These are phyloP conservation scores for Termitomyces sp. DNA, from an alignment of 768 basidiomycete species.

Conservation along the genomic window DNA sequence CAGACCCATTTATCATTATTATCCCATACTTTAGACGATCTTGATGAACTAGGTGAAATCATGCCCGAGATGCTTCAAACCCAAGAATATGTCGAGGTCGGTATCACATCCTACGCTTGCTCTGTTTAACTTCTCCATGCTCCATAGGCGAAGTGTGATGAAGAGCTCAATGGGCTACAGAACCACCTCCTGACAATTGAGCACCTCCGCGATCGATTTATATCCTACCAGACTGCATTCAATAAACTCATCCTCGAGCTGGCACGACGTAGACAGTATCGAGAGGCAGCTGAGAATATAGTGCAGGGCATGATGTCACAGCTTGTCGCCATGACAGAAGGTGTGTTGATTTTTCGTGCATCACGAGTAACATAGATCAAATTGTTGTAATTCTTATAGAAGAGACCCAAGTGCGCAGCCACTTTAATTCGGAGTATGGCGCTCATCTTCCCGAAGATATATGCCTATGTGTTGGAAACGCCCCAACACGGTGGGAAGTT, in stretches of 20 bases:
- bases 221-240: conserved; percentile 70
- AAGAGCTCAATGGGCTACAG: conserved; percentile 53
- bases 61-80: conserved; percentile 74
- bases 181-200: conserved; percentile 60
- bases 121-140: background rate
- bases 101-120: conserved; percentile 2
- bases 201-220: conserved; percentile 62
- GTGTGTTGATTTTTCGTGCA: conserved; percentile 29
- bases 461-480: conserved; percentile 72
- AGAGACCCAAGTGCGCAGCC: conserved; percentile 59
- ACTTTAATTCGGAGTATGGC: conserved; percentile 74
- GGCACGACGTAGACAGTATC: conserved; percentile 61
- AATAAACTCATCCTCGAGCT: conserved; percentile 73
- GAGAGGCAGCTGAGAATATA: conserved; percentile 61
- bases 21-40: conserved; percentile 49
- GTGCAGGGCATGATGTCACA: conserved; percentile 64
- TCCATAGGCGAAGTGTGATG: conserved; percentile 46
- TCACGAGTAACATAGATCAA: background rate
- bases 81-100: conserved; percentile 68
- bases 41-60: conserved; percentile 76
- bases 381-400: conserved; percentile 37
- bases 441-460: conserved; percentile 75
- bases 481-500: conserved; percentile 72
- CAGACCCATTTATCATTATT: conserved; percentile 50
- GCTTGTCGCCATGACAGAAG: conserved; percentile 62